Evolutionary conservation across 1,284 basidiomycete genomes (phyloP).

Genomic region (Ustilago vetiveriae): DNA sequence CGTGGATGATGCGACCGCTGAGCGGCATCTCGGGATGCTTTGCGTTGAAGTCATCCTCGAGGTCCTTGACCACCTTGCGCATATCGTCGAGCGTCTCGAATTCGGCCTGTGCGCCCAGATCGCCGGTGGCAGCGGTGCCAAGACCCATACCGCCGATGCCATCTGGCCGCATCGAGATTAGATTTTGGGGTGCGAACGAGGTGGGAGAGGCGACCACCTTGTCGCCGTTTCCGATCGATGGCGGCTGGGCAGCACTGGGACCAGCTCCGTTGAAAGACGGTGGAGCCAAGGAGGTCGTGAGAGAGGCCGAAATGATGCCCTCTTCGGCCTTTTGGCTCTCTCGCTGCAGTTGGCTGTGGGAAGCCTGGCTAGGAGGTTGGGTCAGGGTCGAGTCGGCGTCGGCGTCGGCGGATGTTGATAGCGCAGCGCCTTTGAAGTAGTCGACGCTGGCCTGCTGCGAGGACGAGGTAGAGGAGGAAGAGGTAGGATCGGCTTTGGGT

Average conservation of each 20-base stretch:
- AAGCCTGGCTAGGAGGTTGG: not conserved
- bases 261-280: constrained; percentile 1
- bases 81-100: constrained; percentile 59
- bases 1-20: constrained; percentile 65
- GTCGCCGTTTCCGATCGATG: constrained; percentile 9
- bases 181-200: constrained; percentile 17
- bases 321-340: constrained; percentile 38
- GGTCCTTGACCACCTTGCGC: constrained; percentile 47
- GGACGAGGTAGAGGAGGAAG: constrained; percentile 7
- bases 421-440: constrained; percentile 31
- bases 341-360: constrained; percentile 9
- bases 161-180: constrained; percentile 53
- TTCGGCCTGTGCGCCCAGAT: constrained; percentile 53
- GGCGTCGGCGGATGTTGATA: not conserved
- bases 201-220: constrained; percentile 24
- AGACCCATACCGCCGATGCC: constrained; percentile 58
- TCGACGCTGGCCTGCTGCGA: constrained; percentile 22
- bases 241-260: not conserved
- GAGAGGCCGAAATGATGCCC: constrained; percentile 42
- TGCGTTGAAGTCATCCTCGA: constrained; percentile 59
- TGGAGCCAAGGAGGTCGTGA: constrained; percentile 19
- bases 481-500: not conserved
- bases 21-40: constrained; percentile 58
- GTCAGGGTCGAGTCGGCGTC: constrained; percentile 5
- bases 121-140: constrained; percentile 59